These are phyloP conservation scores for Neospora caninum DNA, from an alignment of 169 alveolate species.

Conservation along the genomic window DNA sequence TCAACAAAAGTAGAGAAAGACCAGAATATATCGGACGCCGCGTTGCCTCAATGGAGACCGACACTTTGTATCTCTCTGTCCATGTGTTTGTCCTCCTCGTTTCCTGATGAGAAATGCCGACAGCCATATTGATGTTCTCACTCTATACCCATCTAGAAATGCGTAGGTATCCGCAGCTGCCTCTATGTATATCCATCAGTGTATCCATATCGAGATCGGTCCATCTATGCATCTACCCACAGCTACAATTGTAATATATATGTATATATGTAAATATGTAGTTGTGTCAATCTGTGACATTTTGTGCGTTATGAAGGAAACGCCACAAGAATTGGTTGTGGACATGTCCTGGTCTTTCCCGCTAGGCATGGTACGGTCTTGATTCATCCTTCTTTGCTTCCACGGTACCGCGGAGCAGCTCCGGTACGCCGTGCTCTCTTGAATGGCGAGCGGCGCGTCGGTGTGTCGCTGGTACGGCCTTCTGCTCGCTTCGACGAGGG, in stretches of 20 bases:
- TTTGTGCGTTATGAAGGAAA: too few species aligned
- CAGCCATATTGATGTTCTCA: too few species aligned
- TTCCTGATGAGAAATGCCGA: neutral
- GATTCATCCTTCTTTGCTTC: neutral
- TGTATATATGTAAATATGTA: neutral
- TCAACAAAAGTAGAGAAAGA: neutral
- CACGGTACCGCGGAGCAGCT: neutral
- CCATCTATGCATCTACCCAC: neutral
- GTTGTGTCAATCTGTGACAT: neutral
- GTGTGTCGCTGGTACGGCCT: neutral
- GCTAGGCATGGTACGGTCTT: neutral
- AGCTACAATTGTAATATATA: neutral
- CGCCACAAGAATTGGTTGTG: neutral
- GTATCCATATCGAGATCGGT: neutral
- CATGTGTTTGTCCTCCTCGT: neutral
- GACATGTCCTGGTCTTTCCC: neutral
- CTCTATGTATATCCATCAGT: neutral
- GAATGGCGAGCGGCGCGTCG: neutral
- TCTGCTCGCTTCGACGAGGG: neutral
- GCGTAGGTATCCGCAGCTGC: neutral
- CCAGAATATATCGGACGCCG: neutral
- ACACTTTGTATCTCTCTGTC: neutral
- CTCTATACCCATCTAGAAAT: neutral
- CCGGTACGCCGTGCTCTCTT: neutral
- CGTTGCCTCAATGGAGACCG: neutral